A percentile compares a stretch with the other conserved stretches of the same genome.
Evolutionary conservation across 75 land plant species (phyloP).

Genomic region (Pinus tabuliformis): DNA sequence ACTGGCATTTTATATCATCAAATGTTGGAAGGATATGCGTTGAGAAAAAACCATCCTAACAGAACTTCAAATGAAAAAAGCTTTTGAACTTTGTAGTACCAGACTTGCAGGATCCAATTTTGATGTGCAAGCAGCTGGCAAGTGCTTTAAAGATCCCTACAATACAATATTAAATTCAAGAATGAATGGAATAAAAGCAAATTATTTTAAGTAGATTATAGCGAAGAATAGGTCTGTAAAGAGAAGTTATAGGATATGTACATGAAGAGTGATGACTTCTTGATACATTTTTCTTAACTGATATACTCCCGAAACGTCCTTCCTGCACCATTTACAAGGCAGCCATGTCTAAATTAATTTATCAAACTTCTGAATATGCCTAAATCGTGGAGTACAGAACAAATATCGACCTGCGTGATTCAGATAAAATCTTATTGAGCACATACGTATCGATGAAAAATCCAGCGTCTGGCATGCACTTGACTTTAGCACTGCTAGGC

Average conservation of each 20-base stretch:
- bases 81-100: neutral
- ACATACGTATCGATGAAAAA: constrained; percentile 71
- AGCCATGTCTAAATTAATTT: neutral
- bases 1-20: constrained; percentile 36
- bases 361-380: no score
- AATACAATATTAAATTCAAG: neutral
- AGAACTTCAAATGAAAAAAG: neutral
- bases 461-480: constrained; percentile 90
- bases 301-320: no score
- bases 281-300: no score
- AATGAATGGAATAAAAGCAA: neutral
- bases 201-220: neutral
- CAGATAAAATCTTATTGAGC: neutral
- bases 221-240: constrained; percentile 34
- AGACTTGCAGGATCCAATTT: constrained; percentile 14
- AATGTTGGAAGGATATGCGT: neutral
- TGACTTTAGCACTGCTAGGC: constrained; percentile 54
- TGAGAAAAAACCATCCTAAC: neutral
- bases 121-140: constrained; percentile 42
- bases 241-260: neutral
- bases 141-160: constrained; percentile 41
- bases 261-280: neutral
- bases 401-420: no score
- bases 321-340: no score
- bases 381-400: no score